Evolutionary conservation across 768 basidiomycete genomes (phyloP).

Genomic region (Cystobasidium onofrii): DNA sequence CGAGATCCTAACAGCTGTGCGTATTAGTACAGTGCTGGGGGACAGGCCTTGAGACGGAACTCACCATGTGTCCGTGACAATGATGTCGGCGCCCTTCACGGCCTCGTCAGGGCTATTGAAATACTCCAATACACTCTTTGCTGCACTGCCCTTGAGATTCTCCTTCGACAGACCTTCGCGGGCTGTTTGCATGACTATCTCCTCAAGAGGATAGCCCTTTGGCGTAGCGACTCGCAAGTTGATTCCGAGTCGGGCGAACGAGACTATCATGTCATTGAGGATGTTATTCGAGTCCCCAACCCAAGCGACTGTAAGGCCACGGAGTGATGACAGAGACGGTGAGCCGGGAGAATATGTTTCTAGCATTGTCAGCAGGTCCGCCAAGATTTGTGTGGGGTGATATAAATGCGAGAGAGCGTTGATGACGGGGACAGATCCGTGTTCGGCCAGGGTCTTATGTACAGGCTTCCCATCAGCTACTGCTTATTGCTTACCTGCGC

Average conservation of each 20-base stretch:
- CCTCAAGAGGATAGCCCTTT: conserved; percentile 49
- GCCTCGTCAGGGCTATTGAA: conserved; percentile 61
- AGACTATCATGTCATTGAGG: conserved; percentile 92
- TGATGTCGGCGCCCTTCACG: conserved; percentile 80
- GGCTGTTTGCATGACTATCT: conserved; percentile 71
- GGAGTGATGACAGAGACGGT: conserved; percentile 49
- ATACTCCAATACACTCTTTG: conserved; percentile 35
- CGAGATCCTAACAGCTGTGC: conserved; percentile 62
- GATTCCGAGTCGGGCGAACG: conserved; percentile 84
- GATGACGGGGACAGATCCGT: conserved; percentile 87
- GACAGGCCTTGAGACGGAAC: conserved; percentile 1
- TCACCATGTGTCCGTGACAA: conserved; percentile 94
- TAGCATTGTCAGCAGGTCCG: conserved; percentile 81
- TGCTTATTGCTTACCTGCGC: neutral
- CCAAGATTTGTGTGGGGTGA: conserved; percentile 93
- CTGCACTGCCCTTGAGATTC: conserved; percentile 15
- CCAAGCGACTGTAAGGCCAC: conserved; percentile 80
- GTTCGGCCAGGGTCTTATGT: conserved; percentile 84
- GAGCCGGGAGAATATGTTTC: conserved; percentile 49
- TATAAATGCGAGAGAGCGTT: conserved; percentile 92
- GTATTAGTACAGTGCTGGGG: neutral
- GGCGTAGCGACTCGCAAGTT: conserved; percentile 77
- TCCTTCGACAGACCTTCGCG: conserved; percentile 48
- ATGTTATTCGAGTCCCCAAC: conserved; percentile 93
- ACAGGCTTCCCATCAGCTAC: too few species aligned